Percentiles rank a stretch among this genome's conserved stretches.
These are phyloP conservation scores for Barnettozyma salicaria DNA, from an alignment of 805 yeast genomes.

Conservation along the genomic window DNA sequence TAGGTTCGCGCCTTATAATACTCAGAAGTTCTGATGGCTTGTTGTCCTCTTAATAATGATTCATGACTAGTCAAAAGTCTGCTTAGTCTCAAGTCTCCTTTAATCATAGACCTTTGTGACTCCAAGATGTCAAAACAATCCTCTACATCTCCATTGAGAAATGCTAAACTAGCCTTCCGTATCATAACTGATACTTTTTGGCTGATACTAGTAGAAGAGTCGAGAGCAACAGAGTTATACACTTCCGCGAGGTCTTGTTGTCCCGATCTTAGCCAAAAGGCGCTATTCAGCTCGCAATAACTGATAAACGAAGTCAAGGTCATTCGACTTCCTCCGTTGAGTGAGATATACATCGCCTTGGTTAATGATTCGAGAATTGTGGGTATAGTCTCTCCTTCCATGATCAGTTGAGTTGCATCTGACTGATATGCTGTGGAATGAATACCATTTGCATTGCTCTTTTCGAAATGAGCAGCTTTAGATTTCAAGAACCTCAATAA, in stretches of 20 bases:
- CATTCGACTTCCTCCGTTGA: constrained; percentile 37
- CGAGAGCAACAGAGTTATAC: constrained; percentile 43
- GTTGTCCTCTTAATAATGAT: constrained; percentile 34
- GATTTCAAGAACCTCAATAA: constrained; percentile 48
- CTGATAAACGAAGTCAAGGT: constrained; percentile 32
- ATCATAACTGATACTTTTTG: constrained; percentile 37
- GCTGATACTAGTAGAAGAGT: constrained; percentile 31
- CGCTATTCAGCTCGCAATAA: constrained; percentile 39
- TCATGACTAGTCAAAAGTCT: constrained; percentile 37
- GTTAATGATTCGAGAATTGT: constrained; percentile 49
- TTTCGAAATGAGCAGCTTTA: constrained; percentile 23
- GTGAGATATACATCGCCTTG: constrained; percentile 49
- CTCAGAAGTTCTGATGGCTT: constrained; percentile 24
- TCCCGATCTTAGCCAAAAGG: constrained; percentile 51
- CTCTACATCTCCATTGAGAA: constrained; percentile 36
- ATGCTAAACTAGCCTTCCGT: constrained; percentile 35
- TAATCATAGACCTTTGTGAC: constrained; percentile 24
- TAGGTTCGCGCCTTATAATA: constrained; percentile 23
- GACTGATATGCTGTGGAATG: constrained; percentile 58
- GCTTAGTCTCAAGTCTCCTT: constrained; percentile 26
- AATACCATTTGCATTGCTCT: constrained; percentile 21
- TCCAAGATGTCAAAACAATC: constrained; percentile 33
- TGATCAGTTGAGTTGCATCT: constrained; percentile 50
- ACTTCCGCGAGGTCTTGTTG: constrained; percentile 39
- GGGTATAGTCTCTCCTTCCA: constrained; percentile 43